A percentile compares a stretch with the other conserved stretches of the same genome.
Conservation (phyloP, 305 asterid species). For the Euphrasia arctica region DNA sequence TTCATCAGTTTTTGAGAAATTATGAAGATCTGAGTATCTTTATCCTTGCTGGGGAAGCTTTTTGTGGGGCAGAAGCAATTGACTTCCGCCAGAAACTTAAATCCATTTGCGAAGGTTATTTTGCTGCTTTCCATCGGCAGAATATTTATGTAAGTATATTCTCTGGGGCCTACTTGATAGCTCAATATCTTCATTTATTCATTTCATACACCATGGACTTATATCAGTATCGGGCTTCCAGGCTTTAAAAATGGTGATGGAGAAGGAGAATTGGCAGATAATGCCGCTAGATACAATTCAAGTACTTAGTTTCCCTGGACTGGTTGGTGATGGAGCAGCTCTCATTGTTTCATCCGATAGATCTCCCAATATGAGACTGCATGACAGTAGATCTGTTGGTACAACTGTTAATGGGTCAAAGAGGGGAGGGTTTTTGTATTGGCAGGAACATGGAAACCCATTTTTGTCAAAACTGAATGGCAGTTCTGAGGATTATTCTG, state of each 20-base stretch:
- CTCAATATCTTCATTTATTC: constrained; percentile 17
- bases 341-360: constrained; percentile 65
- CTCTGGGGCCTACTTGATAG: constrained; percentile 20
- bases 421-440: constrained; percentile 73
- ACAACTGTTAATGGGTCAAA: constrained; percentile 50
- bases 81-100: constrained; percentile 98
- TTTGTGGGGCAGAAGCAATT: constrained; percentile 87
- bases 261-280: constrained; percentile 93
- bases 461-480: constrained; percentile 56
- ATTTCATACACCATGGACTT: constrained; percentile 21
- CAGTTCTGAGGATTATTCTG: constrained; percentile 49
- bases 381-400: constrained; percentile 47
- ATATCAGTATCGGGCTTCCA: constrained; percentile 40
- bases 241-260: constrained; percentile 99
- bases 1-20: constrained; percentile 89
- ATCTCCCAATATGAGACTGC: constrained; percentile 50
- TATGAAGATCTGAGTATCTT: constrained; percentile 89
- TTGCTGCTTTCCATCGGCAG: constrained; percentile 94
- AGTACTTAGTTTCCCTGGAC: constrained; percentile 91
- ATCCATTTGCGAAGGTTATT: constrained; percentile 78
- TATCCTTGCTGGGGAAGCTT: constrained; percentile 95
- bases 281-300: constrained; percentile 84
- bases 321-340: constrained; percentile 99
- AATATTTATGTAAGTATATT: constrained; percentile 79
- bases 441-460: constrained; percentile 80